These are phyloP conservation scores for Lecanosticta acicola DNA, from an alignment of 2,329 filamentous ascomycete genomes.

Conservation along the genomic window DNA sequence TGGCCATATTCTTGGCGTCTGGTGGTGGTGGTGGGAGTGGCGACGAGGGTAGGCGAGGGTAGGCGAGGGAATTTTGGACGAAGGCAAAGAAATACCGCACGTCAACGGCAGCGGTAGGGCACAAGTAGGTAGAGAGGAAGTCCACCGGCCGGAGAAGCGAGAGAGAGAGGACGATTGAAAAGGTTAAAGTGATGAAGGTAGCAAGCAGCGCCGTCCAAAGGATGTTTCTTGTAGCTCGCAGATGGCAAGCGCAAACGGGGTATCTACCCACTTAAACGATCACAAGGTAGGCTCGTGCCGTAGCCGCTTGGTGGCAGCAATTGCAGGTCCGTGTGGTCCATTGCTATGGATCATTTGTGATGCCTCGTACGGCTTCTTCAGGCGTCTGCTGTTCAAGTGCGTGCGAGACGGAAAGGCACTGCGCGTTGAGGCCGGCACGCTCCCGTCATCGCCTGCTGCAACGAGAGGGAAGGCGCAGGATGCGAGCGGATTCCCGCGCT, in stretches of 20 bases:
- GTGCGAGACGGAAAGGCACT: too few relatives aligned
- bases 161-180: not conserved
- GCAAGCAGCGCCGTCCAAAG: not conserved
- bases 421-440: too few relatives aligned
- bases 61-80: not conserved
- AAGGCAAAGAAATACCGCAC: not conserved
- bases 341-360: not conserved
- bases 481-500: too few relatives aligned
- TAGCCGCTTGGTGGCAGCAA: not conserved
- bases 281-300: not conserved
- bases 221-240: not conserved
- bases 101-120: not conserved
- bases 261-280: too few relatives aligned
- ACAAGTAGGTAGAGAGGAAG: not conserved
- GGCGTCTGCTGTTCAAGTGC: too few relatives aligned
- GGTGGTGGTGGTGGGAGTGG: too few relatives aligned
- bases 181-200: not conserved
- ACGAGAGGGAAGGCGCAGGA: too few relatives aligned
- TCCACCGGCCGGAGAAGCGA: not conserved
- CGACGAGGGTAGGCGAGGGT: not conserved
- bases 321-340: not conserved
- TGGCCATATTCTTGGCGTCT: not conserved
- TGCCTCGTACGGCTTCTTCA: not conserved
- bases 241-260: not conserved
- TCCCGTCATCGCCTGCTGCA: too few relatives aligned